These are phyloP conservation scores for Odontarrhena argentea DNA, from an alignment of 345 rosid genomes.

Conservation along the genomic window DNA sequence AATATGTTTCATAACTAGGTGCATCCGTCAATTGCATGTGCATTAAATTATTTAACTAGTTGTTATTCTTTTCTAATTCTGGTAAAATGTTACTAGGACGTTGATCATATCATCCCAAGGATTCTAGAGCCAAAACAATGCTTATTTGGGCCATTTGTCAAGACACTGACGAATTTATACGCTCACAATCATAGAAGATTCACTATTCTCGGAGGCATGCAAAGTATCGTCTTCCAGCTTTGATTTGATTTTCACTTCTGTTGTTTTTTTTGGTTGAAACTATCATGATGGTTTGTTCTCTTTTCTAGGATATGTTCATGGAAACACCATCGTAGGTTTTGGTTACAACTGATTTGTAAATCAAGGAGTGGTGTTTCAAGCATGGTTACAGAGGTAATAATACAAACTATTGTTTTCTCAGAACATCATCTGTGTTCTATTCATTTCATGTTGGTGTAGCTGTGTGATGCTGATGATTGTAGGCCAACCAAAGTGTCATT, in stretches of 20 bases:
- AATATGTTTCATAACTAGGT: too few relatives aligned
- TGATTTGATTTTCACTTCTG: constrained; percentile 47
- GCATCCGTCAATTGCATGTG: too few relatives aligned
- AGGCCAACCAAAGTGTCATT: too few relatives aligned
- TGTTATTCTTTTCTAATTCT: not conserved
- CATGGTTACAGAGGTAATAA: constrained; percentile 72
- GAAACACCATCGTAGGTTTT: constrained; percentile 86
- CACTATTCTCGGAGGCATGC: constrained; percentile 85
- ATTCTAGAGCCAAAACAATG: constrained; percentile 63
- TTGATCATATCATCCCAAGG: constrained; percentile 56
- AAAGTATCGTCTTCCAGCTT: constrained; percentile 78
- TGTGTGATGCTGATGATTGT: too few relatives aligned
- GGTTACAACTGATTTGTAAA: constrained; percentile 76
- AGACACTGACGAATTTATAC: constrained; percentile 84
- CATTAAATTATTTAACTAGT: constrained; percentile 34
- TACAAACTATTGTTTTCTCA: not conserved
- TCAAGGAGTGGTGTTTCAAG: constrained; percentile 77
- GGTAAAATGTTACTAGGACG: constrained; percentile 42
- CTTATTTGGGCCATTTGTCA: constrained; percentile 66
- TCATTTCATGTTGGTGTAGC: too few relatives aligned
- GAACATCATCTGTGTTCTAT: too few relatives aligned
- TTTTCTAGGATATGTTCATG: constrained; percentile 73
- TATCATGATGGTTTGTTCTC: not conserved
- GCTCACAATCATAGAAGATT: constrained; percentile 90
- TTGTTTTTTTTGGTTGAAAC: not conserved